Conservation (phyloP, 2,329 filamentous ascomycete genomes). For the Trichoderma aggressivum region DNA sequence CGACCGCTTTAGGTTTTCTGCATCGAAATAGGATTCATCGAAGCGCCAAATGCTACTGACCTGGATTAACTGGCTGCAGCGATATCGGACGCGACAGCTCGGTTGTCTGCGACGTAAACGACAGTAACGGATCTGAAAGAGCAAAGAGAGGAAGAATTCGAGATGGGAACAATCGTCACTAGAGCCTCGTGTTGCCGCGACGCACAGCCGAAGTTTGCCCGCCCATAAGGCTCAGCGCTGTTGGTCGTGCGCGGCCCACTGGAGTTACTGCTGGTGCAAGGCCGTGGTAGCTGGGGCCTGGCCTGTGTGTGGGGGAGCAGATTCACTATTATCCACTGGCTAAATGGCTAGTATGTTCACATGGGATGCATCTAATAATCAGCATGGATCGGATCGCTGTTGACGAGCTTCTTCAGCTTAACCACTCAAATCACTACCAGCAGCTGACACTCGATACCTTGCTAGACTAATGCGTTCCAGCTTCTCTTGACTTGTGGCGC, state of each 20-base stretch:
- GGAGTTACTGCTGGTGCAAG: neutral
- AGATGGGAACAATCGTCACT: conserved; percentile 13
- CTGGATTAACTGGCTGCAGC: conserved; percentile 17
- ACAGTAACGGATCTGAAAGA: neutral
- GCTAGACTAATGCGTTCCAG: neutral
- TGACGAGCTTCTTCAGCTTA: neutral
- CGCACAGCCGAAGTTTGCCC: conserved; percentile 22
- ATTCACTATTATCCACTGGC: conserved; percentile 2
- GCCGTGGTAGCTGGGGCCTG: neutral
- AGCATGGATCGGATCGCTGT: neutral
- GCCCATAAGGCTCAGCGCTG: conserved; percentile 4
- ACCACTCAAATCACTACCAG: neutral
- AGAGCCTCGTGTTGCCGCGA: conserved; percentile 12
- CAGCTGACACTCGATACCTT: neutral
- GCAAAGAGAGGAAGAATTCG: neutral
- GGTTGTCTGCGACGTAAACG: conserved; percentile 10
- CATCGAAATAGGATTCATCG: neutral
- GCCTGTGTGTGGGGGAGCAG: neutral
- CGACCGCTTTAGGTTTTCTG: neutral
- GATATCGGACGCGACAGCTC: conserved; percentile 20
- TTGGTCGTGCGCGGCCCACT: neutral
- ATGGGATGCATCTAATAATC: no score
- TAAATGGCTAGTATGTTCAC: no score
- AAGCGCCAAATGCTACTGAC: neutral
- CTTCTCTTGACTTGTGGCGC: neutral